Conservation (phyloP, 805 yeast species). For the Sungouiella thailandica region DNA sequence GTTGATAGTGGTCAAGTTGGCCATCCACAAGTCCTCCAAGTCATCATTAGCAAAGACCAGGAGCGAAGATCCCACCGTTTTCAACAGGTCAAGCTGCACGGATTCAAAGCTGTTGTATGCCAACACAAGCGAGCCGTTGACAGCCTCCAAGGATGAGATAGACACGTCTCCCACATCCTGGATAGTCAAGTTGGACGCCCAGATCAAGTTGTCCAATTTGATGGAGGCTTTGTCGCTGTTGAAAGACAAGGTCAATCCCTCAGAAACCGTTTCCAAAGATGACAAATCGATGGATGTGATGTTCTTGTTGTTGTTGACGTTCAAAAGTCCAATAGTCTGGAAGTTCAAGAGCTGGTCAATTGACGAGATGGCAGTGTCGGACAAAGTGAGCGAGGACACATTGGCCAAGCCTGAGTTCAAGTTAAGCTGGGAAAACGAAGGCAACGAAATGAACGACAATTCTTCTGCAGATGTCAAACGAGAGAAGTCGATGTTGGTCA, state of each 20-base stretch:
- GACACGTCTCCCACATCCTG: conserved; percentile 35
- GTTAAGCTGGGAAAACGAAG: conserved; percentile 35
- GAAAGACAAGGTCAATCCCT: conserved; percentile 35
- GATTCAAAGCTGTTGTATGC: conserved; percentile 36
- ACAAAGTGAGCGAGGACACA: conserved; percentile 29
- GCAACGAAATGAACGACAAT: conserved; percentile 36
- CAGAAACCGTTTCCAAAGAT: conserved; percentile 28
- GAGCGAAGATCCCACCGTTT: conserved; percentile 34
- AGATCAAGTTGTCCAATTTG: conserved; percentile 29
- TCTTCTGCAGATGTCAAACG: conserved; percentile 24
- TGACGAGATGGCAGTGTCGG: conserved; percentile 38
- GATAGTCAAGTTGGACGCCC: conserved; percentile 42
- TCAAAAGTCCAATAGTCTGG: conserved; percentile 27
- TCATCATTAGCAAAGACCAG: conserved; percentile 41
- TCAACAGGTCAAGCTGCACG: conserved; percentile 26
- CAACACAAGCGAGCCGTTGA: conserved; percentile 36
- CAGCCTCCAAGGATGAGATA: conserved; percentile 29
- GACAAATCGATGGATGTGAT: conserved; percentile 30
- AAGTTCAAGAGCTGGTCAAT: conserved; percentile 28
- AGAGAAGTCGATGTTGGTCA: conserved; percentile 32
- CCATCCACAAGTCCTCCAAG: conserved; percentile 25
- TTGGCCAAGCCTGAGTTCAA: conserved; percentile 32
- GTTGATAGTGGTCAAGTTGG: conserved; percentile 29
- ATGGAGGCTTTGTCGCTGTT: conserved; percentile 28
- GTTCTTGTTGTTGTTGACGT: conserved; percentile 42